phyloP scores from a whole-genome alignment of 1,284 basidiomycete species.

The Rhodotorula sp. region DNA sequence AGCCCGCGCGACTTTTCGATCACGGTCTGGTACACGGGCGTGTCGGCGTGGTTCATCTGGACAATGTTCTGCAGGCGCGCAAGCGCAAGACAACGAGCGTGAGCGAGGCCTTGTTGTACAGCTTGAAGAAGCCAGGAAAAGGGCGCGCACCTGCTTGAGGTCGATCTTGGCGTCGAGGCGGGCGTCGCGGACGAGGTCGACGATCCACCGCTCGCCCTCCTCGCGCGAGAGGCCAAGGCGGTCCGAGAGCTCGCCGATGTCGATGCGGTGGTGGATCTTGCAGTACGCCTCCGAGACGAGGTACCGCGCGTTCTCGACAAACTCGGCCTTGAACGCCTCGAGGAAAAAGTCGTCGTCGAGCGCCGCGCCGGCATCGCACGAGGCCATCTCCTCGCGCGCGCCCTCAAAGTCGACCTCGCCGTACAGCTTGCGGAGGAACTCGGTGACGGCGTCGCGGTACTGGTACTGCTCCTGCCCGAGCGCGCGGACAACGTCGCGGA shows the following conservation, averaged over 20 bases:
- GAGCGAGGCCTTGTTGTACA: slow-evolving; percentile 14
- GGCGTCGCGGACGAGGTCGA: slow-evolving; percentile 95
- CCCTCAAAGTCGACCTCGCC: slow-evolving; percentile 88
- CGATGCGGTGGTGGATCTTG: slow-evolving; percentile 93
- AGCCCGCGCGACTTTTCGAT: slow-evolving; percentile 95
- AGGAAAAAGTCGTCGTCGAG: slow-evolving; percentile 94
- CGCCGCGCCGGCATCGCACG: slow-evolving; percentile 69
- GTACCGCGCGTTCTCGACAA: slow-evolving; percentile 93
- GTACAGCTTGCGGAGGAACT: slow-evolving; percentile 90
- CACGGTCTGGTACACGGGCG: slow-evolving; percentile 89
- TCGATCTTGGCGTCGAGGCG: slow-evolving; percentile 98
- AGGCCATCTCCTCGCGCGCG: slow-evolving; percentile 77
- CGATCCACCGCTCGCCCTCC: slow-evolving; percentile 99
- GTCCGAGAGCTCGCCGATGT: slow-evolving; percentile 92
- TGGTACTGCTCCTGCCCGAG: slow-evolving; percentile 93
- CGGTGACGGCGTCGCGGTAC: slow-evolving; percentile 89
- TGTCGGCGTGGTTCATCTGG: slow-evolving; percentile 85
- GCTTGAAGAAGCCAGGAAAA: slow-evolving; percentile 58
- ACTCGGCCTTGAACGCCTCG: slow-evolving; percentile 82
- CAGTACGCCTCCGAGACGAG: slow-evolving; percentile 97
- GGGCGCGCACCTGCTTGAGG: slow-evolving; percentile 62
- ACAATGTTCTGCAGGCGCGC: slow-evolving; percentile 76
- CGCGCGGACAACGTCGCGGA: slow-evolving; percentile 84
- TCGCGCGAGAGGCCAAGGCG: slow-evolving; percentile 87
- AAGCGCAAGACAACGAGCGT: not conserved